phyloP scores from a whole-genome alignment of 352 stramenopile genomes.

The Peronospora farinosa region DNA sequence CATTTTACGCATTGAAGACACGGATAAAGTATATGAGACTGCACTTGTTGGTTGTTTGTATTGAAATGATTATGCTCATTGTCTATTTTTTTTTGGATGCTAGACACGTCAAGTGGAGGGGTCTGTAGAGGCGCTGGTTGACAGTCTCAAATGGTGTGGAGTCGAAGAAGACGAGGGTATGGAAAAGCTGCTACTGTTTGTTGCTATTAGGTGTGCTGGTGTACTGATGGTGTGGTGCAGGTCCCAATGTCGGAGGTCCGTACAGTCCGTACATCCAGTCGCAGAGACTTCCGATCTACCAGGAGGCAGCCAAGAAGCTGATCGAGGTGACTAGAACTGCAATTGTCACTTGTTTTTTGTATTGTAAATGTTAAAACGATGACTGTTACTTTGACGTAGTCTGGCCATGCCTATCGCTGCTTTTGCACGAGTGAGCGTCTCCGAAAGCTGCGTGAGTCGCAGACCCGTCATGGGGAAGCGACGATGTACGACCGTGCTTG shows the following conservation, averaged over 20 bases:
- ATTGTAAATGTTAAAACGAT: background rate
- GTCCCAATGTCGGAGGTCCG: conserved; percentile 83
- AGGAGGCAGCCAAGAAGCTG: conserved; percentile 84
- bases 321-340: conserved; percentile 47
- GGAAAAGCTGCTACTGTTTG: background rate
- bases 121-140: conserved; percentile 78
- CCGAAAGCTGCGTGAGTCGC: conserved; percentile 86
- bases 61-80: conserved; percentile 7
- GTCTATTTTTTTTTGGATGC: conserved; percentile 3
- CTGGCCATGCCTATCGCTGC: conserved; percentile 93
- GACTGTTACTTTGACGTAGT: conserved; percentile 27
- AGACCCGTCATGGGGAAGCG: conserved; percentile 82
- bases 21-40: conserved; percentile 59
- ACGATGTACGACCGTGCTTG: conserved; percentile 98
- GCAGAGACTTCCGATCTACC: conserved; percentile 92
- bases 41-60: background rate
- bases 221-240: conserved; percentile 25
- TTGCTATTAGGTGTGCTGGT: background rate
- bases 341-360: background rate
- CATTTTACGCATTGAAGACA: conserved; percentile 90
- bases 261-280: conserved; percentile 96
- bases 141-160: conserved; percentile 91
- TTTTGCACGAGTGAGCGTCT: conserved; percentile 96
- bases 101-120: conserved; percentile 83
- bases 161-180: conserved; percentile 94